phyloP scores from a whole-genome alignment of 177 flowering plant genomes.

The Vitis hybrid region DNA sequence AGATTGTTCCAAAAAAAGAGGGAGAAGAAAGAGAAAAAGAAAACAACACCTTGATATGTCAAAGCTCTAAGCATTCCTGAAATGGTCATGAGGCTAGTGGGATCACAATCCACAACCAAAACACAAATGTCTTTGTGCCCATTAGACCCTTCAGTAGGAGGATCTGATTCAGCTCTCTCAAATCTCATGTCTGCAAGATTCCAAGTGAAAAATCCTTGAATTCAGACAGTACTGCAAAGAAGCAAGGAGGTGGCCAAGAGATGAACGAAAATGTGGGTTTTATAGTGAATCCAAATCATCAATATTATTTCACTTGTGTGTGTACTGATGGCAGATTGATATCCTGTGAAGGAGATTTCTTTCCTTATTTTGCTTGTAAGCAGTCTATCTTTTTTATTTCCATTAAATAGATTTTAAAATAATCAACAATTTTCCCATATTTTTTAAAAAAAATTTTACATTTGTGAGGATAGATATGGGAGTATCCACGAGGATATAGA shows the following conservation, averaged over 20 bases:
- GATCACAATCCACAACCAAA: conserved; percentile 18
- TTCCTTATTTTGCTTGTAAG: too few relatives aligned
- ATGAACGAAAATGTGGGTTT: not conserved
- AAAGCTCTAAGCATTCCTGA: conserved; percentile 13
- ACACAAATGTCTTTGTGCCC: not conserved
- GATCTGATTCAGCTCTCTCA: conserved; percentile 1
- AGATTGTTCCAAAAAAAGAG: not conserved
- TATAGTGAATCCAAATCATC: too few relatives aligned
- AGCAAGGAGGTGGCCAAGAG: not conserved
- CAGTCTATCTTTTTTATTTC: too few relatives aligned
- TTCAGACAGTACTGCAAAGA: not conserved
- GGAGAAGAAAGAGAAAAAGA: not conserved
- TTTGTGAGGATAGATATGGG: too few relatives aligned
- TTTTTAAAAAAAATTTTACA: too few relatives aligned
- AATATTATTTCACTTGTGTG: too few relatives aligned
- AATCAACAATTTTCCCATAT: too few relatives aligned
- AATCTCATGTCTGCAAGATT: not conserved
- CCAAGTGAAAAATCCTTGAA: not conserved
- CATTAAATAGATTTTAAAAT: too few relatives aligned
- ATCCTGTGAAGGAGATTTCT: too few relatives aligned
- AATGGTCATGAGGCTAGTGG: conserved; percentile 10
- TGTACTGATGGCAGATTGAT: too few relatives aligned
- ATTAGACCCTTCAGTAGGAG: not conserved
- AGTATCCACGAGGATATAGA: too few relatives aligned
- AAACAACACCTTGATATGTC: conserved; percentile 20